Evolutionary conservation across 2,329 filamentous ascomycete species (phyloP), one percentile per base, ranked within the genome.

Genomic region (Fulvia fulva): DNA sequence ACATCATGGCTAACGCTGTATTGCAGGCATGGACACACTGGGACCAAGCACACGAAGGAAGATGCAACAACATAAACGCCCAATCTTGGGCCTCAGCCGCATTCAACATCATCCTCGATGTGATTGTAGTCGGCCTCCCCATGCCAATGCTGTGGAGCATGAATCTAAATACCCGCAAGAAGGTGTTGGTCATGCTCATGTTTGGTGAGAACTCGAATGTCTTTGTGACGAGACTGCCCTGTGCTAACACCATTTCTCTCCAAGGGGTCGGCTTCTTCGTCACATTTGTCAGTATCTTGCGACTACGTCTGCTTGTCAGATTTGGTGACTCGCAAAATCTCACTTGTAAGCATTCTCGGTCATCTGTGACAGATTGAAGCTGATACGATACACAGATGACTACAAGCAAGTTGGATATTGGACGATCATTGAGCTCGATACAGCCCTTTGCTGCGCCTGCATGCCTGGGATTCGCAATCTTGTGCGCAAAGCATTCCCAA

Each of bases 401-500:
- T 64, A 64, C 57, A 62, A 62, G 50, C 44, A 59, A 49, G 55
- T 62, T 5, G 62, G 62, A n/a, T 56, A 56, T 34, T 64, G 62
- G 62, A 62, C 62, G 2, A 47, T 61, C 19, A 53, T 64, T 32
- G 62, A 64, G 30, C 28, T 64, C 21, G 54, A 64, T 53, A 60
- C 57, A 2, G 59, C 62, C 22, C 53, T 63, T 26, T 57, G 55
- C 45, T 63, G 62, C 49, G 62, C 62, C 30, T 63, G 62, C 51
- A 63, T 63, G 59, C 62, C 62, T 8, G 62, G 59, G 19, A 63
- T 63, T 32, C 59, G 61, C 16, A 63, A 63, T 41, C 30, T 63
- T 12, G 54, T 63, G 30, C 56, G 61, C 11, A 51, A 55, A 30
- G 59, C 59, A 11, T 61, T 58, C 34, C 61, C 61, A 7, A 56